Conservation (phyloP, 2,329 filamentous ascomycete species). For the Mollisiaceae sp. region DNA sequence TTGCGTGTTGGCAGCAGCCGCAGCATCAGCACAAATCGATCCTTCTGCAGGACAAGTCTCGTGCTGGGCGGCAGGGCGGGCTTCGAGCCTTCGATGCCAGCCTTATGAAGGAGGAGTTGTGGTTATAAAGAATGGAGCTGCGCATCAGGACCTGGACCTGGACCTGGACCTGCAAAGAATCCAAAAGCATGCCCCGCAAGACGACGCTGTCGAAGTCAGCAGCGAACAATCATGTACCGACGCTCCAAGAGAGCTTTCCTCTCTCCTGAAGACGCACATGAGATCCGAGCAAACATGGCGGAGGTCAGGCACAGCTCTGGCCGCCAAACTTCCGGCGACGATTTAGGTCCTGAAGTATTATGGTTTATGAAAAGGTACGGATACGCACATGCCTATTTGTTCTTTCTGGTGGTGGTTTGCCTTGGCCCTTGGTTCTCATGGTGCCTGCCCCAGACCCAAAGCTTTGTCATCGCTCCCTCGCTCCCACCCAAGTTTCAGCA, state of each 20-base stretch:
- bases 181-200: not conserved
- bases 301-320: not conserved
- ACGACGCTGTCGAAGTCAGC: not conserved
- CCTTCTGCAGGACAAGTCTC: slow-evolving; percentile 10
- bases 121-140: slow-evolving; percentile 5
- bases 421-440: too few species aligned
- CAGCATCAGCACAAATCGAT: slow-evolving; percentile 6
- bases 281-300: not conserved
- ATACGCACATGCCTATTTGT: not conserved
- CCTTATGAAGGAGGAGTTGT: not conserved
- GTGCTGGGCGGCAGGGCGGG: not conserved
- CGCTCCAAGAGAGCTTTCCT: not conserved
- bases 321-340: not conserved
- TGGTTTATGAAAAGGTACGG: not conserved
- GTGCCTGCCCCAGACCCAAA: too few species aligned
- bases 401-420: not conserved
- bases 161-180: not conserved
- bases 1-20: slow-evolving; percentile 7
- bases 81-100: not conserved
- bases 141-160: not conserved
- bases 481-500: too few species aligned
- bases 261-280: not conserved
- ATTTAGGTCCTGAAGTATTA: not conserved
- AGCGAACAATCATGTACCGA: slow-evolving; percentile 1
- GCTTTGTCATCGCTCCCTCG: not conserved